These are phyloP conservation scores for Cafeteria roenbergensis DNA, from an alignment of 108 stramenopile species.

Conservation along the genomic window DNA sequence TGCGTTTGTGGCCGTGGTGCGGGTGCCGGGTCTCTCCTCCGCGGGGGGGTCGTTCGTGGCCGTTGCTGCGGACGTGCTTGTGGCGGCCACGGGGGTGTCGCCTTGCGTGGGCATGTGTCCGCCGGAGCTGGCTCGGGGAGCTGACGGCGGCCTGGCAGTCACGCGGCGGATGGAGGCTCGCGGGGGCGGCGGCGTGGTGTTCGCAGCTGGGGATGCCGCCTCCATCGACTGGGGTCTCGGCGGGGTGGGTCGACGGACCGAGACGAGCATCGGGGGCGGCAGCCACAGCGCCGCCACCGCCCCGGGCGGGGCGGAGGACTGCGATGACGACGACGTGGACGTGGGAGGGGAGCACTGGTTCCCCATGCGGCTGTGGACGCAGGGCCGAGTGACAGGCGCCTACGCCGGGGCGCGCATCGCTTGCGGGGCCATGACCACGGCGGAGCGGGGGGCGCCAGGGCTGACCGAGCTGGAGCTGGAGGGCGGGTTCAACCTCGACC, in stretches of 20 bases:
- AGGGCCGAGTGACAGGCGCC: slow-evolving; percentile 27
- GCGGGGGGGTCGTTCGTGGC: too few species aligned
- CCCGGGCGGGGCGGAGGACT: too few species aligned
- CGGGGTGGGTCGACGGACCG: too few species aligned
- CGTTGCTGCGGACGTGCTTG: too few species aligned
- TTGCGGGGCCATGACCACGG: neutral
- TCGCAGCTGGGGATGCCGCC: slow-evolving; percentile 37
- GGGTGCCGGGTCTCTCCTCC: too few species aligned
- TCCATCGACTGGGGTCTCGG: slow-evolving; percentile 19
- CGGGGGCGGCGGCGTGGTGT: slow-evolving; percentile 1
- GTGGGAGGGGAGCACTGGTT: too few species aligned
- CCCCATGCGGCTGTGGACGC: slow-evolving; percentile 38
- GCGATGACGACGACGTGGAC: too few species aligned
- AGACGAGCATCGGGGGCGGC: too few species aligned
- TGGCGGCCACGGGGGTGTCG: slow-evolving; percentile 35
- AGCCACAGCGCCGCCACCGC: too few species aligned
- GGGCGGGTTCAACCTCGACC: slow-evolving; percentile 20
- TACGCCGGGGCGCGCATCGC: slow-evolving; percentile 32
- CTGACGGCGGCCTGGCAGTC: slow-evolving; percentile 7
- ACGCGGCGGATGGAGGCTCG: neutral
- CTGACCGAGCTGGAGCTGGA: slow-evolving; percentile 23
- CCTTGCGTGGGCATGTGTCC: too few species aligned
- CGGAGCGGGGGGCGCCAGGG: neutral
- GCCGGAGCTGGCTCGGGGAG: too few species aligned
- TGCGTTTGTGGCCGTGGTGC: too few species aligned